phyloP scores from a whole-genome alignment of 2,329 filamentous ascomycete genomes.

The Hypoxylon sp. region DNA sequence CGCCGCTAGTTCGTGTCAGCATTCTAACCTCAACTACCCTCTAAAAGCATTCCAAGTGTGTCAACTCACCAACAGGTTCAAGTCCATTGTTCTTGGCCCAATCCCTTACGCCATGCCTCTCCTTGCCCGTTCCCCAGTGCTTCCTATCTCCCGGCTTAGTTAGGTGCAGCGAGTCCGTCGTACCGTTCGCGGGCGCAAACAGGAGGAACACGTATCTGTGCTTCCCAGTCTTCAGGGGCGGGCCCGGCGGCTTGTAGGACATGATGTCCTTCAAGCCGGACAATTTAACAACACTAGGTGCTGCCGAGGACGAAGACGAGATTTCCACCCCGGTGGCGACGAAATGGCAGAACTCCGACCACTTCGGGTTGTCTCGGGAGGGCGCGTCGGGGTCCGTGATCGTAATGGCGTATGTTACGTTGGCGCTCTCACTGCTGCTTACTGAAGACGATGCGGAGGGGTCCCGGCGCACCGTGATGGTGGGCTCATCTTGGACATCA shows the following conservation, averaged over 20 bases:
- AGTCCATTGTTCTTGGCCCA: conserved; percentile 58
- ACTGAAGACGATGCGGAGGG: conserved; percentile 21
- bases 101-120: conserved; percentile 53
- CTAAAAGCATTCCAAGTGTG: background rate
- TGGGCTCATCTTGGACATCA: conserved; percentile 52
- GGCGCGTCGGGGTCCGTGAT: conserved; percentile 60
- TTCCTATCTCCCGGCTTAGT: conserved; percentile 53
- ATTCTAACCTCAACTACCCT: background rate
- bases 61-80: conserved; percentile 55
- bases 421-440: conserved; percentile 6
- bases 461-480: conserved; percentile 47
- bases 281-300: conserved; percentile 21
- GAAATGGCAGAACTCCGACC: conserved; percentile 62
- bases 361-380: conserved; percentile 56
- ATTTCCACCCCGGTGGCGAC: conserved; percentile 55
- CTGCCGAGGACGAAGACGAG: conserved; percentile 32
- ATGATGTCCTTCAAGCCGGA: conserved; percentile 53
- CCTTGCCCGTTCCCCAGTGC: conserved; percentile 55
- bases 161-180: conserved; percentile 51
- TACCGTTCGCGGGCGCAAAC: conserved; percentile 55
- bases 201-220: conserved; percentile 59
- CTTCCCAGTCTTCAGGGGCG: conserved; percentile 56
- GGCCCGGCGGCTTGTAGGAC: conserved; percentile 56
- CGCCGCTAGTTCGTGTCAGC: conserved; percentile 48
- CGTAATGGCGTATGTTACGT: conserved; percentile 50